These are phyloP conservation scores for Lodderomyces orthopsilosis DNA, from an alignment of 1,139 yeast genomes.

Conservation along the genomic window DNA sequence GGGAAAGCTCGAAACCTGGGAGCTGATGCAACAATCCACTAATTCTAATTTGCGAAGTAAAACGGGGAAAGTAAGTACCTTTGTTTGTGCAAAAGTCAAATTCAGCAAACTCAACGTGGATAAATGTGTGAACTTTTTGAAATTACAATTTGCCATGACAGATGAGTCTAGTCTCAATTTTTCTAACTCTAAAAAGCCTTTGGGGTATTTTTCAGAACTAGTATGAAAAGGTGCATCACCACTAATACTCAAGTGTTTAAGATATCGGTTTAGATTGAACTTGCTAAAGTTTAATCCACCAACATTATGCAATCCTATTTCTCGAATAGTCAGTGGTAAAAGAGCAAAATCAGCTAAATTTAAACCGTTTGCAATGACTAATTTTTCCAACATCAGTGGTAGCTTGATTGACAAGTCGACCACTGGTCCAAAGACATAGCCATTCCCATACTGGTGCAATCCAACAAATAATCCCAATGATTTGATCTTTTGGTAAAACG, in stretches of 20 bases:
- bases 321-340: conserved; percentile 11
- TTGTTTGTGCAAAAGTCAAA: conserved; percentile 10
- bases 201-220: conserved; percentile 11
- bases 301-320: conserved; percentile 12
- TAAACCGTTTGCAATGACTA: conserved; percentile 12
- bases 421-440: conserved; percentile 9
- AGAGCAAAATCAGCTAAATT: conserved; percentile 12
- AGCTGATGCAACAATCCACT: conserved; percentile 12
- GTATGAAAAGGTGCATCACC: conserved; percentile 9
- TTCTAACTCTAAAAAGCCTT: conserved; percentile 11
- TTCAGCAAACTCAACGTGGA: conserved; percentile 11
- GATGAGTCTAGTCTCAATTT: conserved; percentile 12
- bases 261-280: conserved; percentile 12
- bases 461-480: conserved; percentile 15
- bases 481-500: conserved; percentile 12
- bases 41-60: conserved; percentile 13
- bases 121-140: conserved; percentile 10
- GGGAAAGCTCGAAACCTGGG: conserved; percentile 13
- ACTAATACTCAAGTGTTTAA: conserved; percentile 11
- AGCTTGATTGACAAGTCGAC: conserved; percentile 9
- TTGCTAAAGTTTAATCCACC: conserved; percentile 11
- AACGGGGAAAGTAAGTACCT: conserved; percentile 11
- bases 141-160: conserved; percentile 10
- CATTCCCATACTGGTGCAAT: conserved; percentile 13
- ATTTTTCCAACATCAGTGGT: conserved; percentile 13